Conservation (phyloP, 768 basidiomycete species). For the Pleurotus eryngii region DNA sequence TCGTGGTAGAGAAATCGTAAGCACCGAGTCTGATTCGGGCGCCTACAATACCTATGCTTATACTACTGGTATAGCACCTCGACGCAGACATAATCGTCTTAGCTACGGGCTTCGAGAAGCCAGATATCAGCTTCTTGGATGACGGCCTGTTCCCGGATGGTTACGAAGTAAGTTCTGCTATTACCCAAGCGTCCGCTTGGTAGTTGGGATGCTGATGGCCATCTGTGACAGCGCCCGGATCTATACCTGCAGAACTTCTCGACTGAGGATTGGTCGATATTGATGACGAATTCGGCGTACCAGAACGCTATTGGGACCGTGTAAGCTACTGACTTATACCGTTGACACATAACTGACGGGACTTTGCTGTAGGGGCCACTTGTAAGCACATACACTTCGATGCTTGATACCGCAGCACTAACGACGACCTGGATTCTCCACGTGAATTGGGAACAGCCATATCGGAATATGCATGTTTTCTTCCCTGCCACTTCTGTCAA, state of each 20-base stretch:
- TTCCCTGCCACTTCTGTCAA: not conserved
- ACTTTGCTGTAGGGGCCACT: conserved; percentile 30
- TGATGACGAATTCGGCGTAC: conserved; percentile 51
- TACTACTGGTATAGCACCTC: conserved; percentile 21
- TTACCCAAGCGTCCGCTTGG: not conserved
- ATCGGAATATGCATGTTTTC: conserved; percentile 47
- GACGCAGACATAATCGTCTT: conserved; percentile 46
- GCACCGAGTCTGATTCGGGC: not conserved
- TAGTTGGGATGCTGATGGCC: too few species aligned
- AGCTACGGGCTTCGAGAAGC: conserved; percentile 52
- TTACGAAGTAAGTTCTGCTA: conserved; percentile 32
- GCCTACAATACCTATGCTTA: too few species aligned
- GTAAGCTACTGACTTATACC: conserved; percentile 16
- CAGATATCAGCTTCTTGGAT: conserved; percentile 41
- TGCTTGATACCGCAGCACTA: too few species aligned
- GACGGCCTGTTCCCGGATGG: conserved; percentile 47
- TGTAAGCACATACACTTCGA: conserved; percentile 25
- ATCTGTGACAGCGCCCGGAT: conserved; percentile 34
- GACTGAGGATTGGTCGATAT: conserved; percentile 49
- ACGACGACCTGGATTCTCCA: too few species aligned
- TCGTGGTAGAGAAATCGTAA: conserved; percentile 22
- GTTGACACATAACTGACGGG: not conserved
- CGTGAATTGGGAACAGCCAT: conserved; percentile 28
- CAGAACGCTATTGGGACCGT: conserved; percentile 46
- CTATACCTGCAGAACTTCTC: conserved; percentile 55